Conservation (phyloP, 345 rosid species). For the Salix purpurea region DNA sequence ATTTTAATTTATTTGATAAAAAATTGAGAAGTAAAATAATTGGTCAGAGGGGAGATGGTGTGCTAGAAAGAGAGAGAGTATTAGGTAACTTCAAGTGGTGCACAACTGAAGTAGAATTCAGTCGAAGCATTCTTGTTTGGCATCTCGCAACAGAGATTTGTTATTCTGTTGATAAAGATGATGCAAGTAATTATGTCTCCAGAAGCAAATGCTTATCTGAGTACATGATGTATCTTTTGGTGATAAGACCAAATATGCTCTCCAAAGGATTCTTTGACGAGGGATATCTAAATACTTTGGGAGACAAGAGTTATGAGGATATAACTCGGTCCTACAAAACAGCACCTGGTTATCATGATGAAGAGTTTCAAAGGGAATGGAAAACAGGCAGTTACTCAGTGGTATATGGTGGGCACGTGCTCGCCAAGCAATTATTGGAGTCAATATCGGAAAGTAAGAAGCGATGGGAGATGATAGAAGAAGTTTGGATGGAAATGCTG, state of each 20-base stretch:
- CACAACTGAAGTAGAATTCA: background rate
- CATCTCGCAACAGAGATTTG: constrained; percentile 28
- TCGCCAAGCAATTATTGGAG: no score
- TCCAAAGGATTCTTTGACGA: constrained; percentile 8
- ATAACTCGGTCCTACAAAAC: rapidly evolving
- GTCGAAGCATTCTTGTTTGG: constrained; percentile 24
- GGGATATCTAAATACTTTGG: rapidly evolving
- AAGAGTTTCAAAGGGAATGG: rapidly evolving
- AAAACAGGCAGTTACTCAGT: rapidly evolving
- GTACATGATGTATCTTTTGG: constrained; percentile 16
- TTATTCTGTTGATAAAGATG: background rate
- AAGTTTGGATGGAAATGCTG: no score
- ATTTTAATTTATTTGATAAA: no score
- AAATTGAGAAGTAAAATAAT: no score
- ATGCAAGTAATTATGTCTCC: no score
- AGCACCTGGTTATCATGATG: no score
- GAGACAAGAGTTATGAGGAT: no score
- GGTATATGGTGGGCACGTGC: rapidly evolving
- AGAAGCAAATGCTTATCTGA: constrained; percentile 14
- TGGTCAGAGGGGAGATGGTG: no score
- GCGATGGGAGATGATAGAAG: no score
- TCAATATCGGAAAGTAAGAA: rapidly evolving
- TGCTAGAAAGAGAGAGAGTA: background rate
- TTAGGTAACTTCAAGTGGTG: background rate
- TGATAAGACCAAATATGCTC: constrained; percentile 10